Base-by-base conservation (phyloP, 495 filamentous ascomycete genomes). In the Amorphotheca resinae region DNA sequence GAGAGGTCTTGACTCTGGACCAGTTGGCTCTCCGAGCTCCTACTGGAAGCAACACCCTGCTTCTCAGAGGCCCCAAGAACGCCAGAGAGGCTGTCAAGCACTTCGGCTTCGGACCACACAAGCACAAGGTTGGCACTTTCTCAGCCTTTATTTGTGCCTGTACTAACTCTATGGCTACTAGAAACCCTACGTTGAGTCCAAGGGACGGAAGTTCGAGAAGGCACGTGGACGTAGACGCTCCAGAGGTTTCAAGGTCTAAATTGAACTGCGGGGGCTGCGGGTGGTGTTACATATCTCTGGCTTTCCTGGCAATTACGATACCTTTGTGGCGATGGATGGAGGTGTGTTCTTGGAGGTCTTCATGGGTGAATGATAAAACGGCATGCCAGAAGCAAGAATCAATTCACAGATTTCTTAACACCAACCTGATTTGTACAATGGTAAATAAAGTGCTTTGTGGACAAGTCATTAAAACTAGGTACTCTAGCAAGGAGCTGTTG, bases 201-300 rank as follows among this genome's bases (percentile, higher is more conserved):
- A 98, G 80, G 93, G 93, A 57, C 82, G 93, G 65, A 98, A 98
- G 75, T 98, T 96, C 72, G 91, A 98, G 79, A 73, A 76, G 42
- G 91, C 89, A 61, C 88, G 91, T 87, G 91, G 91, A 61, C 85
- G 91, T 65, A 89, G 91, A 74, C 73, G 86, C 64, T 95, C 87
- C 54, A 71, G 79, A 51, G 91, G 93, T 73, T 98, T 96, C 84
- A 98, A 98, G 84, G 91, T 98, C 62, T 98, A 89, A 25, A 47
- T 49, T 3, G 14, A n/a, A 33, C 33, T 12, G 33, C 41, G 38
- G 25, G 17, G 22, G 31, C n/a, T n/a, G n/a, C n/a, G 14, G 22
- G 41, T 41, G 17, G 23, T 49, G 37, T 43, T 45, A 33, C 42
- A 43, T 17, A 43, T 50, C 20, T 40, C 25, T 51, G 28, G 39